These are phyloP conservation scores for Epichloe aotearoae DNA, from an alignment of 2,329 filamentous ascomycete species.

Conservation along the genomic window DNA sequence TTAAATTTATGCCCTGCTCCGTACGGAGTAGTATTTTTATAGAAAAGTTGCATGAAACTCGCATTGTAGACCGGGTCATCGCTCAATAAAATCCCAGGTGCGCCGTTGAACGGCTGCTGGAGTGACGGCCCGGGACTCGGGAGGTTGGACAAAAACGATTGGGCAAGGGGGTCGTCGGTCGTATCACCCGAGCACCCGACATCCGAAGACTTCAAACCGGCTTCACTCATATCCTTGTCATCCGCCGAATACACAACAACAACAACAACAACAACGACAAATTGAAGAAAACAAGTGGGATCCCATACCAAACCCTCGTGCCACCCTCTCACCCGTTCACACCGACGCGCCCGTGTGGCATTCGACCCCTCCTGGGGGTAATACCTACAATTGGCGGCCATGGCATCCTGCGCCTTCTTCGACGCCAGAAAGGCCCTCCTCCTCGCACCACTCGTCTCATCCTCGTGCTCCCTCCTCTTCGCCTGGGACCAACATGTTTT, in stretches of 20 bases:
- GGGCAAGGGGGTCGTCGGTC: no score
- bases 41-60: no score
- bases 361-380: background rate
- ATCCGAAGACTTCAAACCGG: background rate
- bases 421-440: slow-evolving; percentile 26
- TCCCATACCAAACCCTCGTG: no score
- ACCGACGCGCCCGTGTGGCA: background rate
- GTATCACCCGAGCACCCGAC: background rate
- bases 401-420: slow-evolving; percentile 26
- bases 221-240: background rate
- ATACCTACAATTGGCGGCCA: slow-evolving; percentile 6
- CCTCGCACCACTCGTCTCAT: slow-evolving; percentile 31
- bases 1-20: no score
- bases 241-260: background rate
- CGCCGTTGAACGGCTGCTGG: background rate
- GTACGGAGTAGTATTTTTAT: no score
- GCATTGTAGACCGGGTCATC: no score
- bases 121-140: no score
- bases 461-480: slow-evolving; percentile 31
- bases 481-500: slow-evolving; percentile 31
- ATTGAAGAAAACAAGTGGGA: no score
- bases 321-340: no score
- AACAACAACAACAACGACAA: background rate
- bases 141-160: no score
- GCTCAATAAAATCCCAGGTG: background rate